Conservation (phyloP, 495 filamentous ascomycete genomes). For the Hypoxylon fragiforme region DNA sequence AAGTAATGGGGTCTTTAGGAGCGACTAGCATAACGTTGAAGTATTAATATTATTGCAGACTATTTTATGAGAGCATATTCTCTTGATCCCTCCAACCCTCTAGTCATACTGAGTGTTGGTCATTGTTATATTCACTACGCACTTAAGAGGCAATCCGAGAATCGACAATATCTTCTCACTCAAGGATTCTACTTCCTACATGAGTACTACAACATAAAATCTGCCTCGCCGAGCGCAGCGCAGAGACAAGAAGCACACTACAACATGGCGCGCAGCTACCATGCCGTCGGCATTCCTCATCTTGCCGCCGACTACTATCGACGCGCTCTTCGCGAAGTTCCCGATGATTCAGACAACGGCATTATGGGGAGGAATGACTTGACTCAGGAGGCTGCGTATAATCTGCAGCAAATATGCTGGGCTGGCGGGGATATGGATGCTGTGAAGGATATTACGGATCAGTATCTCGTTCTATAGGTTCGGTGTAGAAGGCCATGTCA, state of each 20-base stretch:
- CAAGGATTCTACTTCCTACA: constrained; percentile 83
- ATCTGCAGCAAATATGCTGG: constrained; percentile 68
- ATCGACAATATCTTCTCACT: constrained; percentile 80
- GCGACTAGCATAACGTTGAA: not conserved
- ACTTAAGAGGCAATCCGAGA: constrained; percentile 85
- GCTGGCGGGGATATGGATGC: constrained; percentile 60
- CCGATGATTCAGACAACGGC: constrained; percentile 26
- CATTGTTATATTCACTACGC: constrained; percentile 82
- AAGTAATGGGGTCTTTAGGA: constrained; percentile 21
- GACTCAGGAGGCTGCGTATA: constrained; percentile 69
- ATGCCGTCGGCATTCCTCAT: constrained; percentile 76
- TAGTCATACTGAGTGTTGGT: constrained; percentile 71
- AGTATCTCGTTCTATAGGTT: constrained; percentile 47
- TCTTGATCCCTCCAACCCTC: constrained; percentile 72
- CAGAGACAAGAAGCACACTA: constrained; percentile 83
- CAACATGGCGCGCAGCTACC: constrained; percentile 81
- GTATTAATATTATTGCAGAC: constrained; percentile 44
- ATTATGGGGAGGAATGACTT: constrained; percentile 59
- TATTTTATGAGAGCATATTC: constrained; percentile 89
- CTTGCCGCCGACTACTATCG: constrained; percentile 78
- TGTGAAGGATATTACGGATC: constrained; percentile 61
- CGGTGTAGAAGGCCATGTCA: not conserved
- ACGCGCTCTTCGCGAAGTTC: constrained; percentile 31
- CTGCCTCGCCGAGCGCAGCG: constrained; percentile 39
- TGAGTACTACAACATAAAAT: constrained; percentile 68